These are phyloP conservation scores for Saturnispora mendoncae DNA, from an alignment of 805 yeast species.

Conservation along the genomic window DNA sequence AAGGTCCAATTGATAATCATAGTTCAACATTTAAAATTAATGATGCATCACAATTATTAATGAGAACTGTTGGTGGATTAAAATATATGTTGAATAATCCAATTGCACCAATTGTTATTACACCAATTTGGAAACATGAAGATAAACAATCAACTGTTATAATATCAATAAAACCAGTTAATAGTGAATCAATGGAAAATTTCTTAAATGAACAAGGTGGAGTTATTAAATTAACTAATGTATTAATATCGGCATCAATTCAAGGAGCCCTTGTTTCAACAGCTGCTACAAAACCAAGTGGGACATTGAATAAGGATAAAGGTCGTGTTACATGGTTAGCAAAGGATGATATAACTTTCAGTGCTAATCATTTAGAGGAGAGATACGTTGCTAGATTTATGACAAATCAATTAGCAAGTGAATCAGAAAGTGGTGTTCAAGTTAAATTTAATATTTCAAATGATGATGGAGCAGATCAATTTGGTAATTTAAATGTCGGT, in stretches of 20 bases:
- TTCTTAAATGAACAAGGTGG: constrained; percentile 28
- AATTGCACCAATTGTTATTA: constrained; percentile 57
- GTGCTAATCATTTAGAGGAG: constrained; percentile 37
- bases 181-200: constrained; percentile 34
- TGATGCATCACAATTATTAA: constrained; percentile 42
- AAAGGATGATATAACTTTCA: constrained; percentile 32
- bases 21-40: constrained; percentile 31
- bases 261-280: constrained; percentile 53
- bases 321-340: constrained; percentile 84
- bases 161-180: constrained; percentile 47
- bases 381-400: constrained; percentile 79
- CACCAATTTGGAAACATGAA: constrained; percentile 89
- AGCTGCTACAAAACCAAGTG: constrained; percentile 88
- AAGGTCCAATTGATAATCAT: constrained; percentile 21
- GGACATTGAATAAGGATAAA: constrained; percentile 80
- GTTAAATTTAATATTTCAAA: constrained; percentile 47
- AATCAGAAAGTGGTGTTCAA: constrained; percentile 66
- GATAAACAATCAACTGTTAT: constrained; percentile 77
- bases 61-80: constrained; percentile 70
- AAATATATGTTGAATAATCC: constrained; percentile 55
- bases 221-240: constrained; percentile 42
- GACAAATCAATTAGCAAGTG: constrained; percentile 65
- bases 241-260: constrained; percentile 53
- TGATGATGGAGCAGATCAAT: constrained; percentile 37
- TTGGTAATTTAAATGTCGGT: constrained; percentile 33